These are phyloP conservation scores for Pichia occidentalis DNA, from an alignment of 805 yeast genomes.

Conservation along the genomic window DNA sequence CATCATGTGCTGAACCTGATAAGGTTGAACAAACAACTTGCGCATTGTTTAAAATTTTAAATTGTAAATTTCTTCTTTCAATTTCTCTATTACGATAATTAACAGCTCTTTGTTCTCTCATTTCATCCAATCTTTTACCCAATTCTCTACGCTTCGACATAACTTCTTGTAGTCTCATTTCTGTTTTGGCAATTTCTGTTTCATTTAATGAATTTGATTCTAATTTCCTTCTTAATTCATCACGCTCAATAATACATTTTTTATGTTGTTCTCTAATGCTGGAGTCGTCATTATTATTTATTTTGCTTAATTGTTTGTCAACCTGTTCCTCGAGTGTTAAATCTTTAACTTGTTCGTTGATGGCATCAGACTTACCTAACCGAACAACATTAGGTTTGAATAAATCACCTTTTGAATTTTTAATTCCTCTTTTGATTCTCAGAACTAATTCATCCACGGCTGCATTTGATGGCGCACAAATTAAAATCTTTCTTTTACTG, in stretches of 20 bases:
- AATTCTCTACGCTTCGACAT: conserved; percentile 57
- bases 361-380: conserved; percentile 83
- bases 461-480: conserved; percentile 98
- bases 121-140: conserved; percentile 69
- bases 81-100: conserved; percentile 71
- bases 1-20: conserved; percentile 91
- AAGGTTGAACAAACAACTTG: conserved; percentile 87
- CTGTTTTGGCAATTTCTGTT: conserved; percentile 43
- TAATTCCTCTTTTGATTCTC: conserved; percentile 70
- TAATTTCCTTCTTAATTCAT: conserved; percentile 40
- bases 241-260: conserved; percentile 51
- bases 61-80: conserved; percentile 69
- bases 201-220: conserved; percentile 25
- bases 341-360: conserved; percentile 74
- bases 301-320: conserved; percentile 44
- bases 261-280: conserved; percentile 45
- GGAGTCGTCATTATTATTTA: conserved; percentile 34
- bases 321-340: conserved; percentile 82
- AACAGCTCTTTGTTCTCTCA: conserved; percentile 65
- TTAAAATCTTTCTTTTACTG: conserved; percentile 52
- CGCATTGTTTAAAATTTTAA: conserved; percentile 62
- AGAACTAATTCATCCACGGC: conserved; percentile 94
- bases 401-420: conserved; percentile 43
- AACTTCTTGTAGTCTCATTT: conserved; percentile 47
- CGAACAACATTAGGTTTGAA: conserved; percentile 70